Evolutionary conservation across 768 basidiomycete species (phyloP).

Genomic region (Candolleomyces efflorescens): DNA sequence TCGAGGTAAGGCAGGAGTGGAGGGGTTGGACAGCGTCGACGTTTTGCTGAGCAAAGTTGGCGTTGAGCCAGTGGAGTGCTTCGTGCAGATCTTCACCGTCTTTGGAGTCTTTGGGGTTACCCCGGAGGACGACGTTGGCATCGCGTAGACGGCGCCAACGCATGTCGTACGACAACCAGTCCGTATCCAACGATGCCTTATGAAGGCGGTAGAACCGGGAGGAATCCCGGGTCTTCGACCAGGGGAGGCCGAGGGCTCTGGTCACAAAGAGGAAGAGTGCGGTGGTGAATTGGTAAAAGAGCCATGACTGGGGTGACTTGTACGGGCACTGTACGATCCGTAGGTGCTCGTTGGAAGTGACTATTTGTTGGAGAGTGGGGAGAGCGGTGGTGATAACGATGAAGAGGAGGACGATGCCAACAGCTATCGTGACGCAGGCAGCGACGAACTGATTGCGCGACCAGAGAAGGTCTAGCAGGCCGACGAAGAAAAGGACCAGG

Average conservation of each 20-base stretch:
- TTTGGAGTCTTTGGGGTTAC: conserved; percentile 14
- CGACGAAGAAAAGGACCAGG: conserved; percentile 12
- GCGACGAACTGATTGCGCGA: conserved; percentile 9
- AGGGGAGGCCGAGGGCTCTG: conserved; percentile 11
- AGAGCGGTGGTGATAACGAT: conserved; percentile 19
- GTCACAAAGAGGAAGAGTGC: conserved; percentile 14
- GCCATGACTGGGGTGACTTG: conserved; percentile 30
- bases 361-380: conserved; percentile 23
- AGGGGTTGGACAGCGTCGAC: conserved; percentile 24
- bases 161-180: conserved; percentile 27
- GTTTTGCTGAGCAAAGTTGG: conserved; percentile 21
- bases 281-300: conserved; percentile 21
- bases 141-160: conserved; percentile 26
- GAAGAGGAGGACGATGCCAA: conserved; percentile 8
- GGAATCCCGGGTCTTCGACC: conserved; percentile 18
- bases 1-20: conserved; percentile 20
- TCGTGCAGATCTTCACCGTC: conserved; percentile 23
- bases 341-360: conserved; percentile 19
- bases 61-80: conserved; percentile 25
- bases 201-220: conserved; percentile 21
- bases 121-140: conserved; percentile 20
- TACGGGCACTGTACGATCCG: conserved; percentile 26
- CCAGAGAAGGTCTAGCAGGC: conserved; percentile 13
- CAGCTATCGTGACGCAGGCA: conserved; percentile 1
- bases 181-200: conserved; percentile 21